Evolutionary conservation across 2,329 filamentous ascomycete species (phyloP).

Genomic region (Exophiala sp.): DNA sequence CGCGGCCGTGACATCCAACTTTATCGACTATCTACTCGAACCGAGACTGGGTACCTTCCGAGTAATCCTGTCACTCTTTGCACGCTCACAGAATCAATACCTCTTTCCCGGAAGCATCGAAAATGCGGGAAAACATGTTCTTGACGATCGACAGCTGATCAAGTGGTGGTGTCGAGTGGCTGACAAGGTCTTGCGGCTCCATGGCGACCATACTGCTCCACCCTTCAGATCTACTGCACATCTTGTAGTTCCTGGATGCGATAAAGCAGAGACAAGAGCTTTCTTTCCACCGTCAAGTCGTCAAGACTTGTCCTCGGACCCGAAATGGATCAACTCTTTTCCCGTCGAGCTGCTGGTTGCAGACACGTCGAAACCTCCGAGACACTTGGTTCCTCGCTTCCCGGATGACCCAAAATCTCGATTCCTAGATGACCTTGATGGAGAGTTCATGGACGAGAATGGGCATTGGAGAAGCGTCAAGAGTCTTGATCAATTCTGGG

Average conservation of each 20-base stretch:
- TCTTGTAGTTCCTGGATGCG: constrained; percentile 81
- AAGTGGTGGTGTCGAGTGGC: constrained; percentile 94
- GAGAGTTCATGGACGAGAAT: constrained; percentile 62
- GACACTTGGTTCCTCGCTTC: constrained; percentile 83
- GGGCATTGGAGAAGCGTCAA: constrained; percentile 80
- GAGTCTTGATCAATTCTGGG: constrained; percentile 91
- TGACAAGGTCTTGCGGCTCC: constrained; percentile 63
- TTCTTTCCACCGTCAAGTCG: constrained; percentile 63
- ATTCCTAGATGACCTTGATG: constrained; percentile 83
- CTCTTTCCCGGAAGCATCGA: constrained; percentile 89
- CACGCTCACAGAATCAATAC: constrained; percentile 87
- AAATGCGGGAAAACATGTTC: constrained; percentile 79
- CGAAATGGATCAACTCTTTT: constrained; percentile 58
- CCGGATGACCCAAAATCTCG: constrained; percentile 94
- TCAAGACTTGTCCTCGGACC: constrained; percentile 37
- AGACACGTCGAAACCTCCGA: constrained; percentile 66
- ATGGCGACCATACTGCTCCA: constrained; percentile 27
- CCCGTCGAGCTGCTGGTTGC: constrained; percentile 60
- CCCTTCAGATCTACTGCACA: constrained; percentile 63
- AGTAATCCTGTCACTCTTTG: constrained; percentile 83
- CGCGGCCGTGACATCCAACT: constrained; percentile 67
- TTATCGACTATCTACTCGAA: constrained; percentile 71
- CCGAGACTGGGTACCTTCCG: constrained; percentile 47
- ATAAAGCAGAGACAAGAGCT: constrained; percentile 72
- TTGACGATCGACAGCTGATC: constrained; percentile 85